Evolutionary conservation across 768 basidiomycete genomes (phyloP).

Genomic region (Crucibulum laeve): DNA sequence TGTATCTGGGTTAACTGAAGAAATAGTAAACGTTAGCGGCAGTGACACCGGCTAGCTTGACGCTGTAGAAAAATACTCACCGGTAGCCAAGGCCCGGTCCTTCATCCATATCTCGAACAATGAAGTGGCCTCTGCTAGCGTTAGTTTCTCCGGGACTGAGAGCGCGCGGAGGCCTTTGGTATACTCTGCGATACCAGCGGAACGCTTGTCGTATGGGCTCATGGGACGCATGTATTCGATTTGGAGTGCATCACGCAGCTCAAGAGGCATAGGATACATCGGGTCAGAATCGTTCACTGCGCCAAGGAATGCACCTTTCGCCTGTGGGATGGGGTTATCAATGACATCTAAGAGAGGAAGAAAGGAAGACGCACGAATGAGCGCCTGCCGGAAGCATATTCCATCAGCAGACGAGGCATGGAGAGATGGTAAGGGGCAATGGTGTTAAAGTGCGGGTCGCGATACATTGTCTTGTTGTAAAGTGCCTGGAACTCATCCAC

Average conservation of each 20-base stretch:
- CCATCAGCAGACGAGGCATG: slow-evolving; percentile 71
- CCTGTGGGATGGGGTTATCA: slow-evolving; percentile 29
- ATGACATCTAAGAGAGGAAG: background rate
- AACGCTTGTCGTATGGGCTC: slow-evolving; percentile 56
- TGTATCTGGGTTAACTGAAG: slow-evolving; percentile 50
- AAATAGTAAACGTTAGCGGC: slow-evolving; percentile 3
- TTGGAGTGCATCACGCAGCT: slow-evolving; percentile 60
- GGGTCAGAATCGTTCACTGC: slow-evolving; percentile 63
- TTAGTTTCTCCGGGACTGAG: slow-evolving; percentile 51
- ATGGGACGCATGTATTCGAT: slow-evolving; percentile 35
- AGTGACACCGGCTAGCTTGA: background rate
- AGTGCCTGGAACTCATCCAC: slow-evolving; percentile 87
- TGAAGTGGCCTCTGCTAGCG: slow-evolving; percentile 62
- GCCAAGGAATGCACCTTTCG: slow-evolving; percentile 67
- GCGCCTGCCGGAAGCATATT: slow-evolving; percentile 65
- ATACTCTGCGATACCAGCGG: slow-evolving; percentile 44
- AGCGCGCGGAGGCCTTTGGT: slow-evolving; percentile 40
- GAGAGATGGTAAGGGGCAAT: slow-evolving; percentile 79
- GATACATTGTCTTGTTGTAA: slow-evolving; percentile 64
- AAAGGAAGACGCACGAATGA: background rate
- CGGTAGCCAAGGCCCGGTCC: slow-evolving; percentile 47
- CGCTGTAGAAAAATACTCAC: slow-evolving; percentile 34
- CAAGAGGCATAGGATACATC: slow-evolving; percentile 51
- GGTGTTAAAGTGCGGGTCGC: slow-evolving; percentile 63
- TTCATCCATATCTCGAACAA: slow-evolving; percentile 77